phyloP scores from a whole-genome alignment of 345 rosid species.

The Sonneratia alba region DNA sequence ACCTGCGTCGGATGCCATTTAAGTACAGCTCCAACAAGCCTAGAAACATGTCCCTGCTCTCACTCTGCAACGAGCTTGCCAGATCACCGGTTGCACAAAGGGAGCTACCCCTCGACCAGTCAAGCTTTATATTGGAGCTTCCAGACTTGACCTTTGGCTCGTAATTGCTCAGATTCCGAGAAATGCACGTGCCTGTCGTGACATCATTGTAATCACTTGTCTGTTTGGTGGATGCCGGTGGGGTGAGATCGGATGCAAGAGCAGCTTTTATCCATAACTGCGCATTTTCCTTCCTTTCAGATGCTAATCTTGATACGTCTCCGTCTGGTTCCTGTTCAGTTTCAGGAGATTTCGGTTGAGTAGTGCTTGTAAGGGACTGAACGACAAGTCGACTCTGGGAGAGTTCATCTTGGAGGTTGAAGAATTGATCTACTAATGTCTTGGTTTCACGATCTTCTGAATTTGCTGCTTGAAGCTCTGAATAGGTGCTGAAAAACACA shows the following conservation, averaged over 20 bases:
- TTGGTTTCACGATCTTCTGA: conserved; percentile 22
- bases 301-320: conserved; percentile 24
- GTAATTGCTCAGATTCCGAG: conserved; percentile 15
- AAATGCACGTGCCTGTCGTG: neutral
- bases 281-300: conserved; percentile 43
- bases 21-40: conserved; percentile 44
- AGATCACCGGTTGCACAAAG: conserved; percentile 24
- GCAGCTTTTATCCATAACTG: conserved; percentile 51
- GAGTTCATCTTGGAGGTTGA: conserved; percentile 49
- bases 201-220: neutral
- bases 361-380: conserved; percentile 21
- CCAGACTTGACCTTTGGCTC: conserved; percentile 14
- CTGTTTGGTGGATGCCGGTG: conserved; percentile 13
- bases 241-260: conserved; percentile 43
- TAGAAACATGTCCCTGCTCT: conserved; percentile 41
- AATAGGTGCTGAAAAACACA: conserved; percentile 32
- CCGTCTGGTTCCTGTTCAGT: conserved; percentile 11
- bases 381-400: conserved; percentile 31
- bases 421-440: conserved; percentile 35
- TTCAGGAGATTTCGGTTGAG: conserved; percentile 13
- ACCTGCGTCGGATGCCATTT: conserved; percentile 28
- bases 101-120: conserved; percentile 29
- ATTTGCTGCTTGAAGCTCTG: conserved; percentile 40
- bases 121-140: conserved; percentile 11
- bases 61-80: conserved; percentile 29